Base-by-base conservation (phyloP, 169 alveolate species). In the Ichthyophthirius multifiliis region DNA sequence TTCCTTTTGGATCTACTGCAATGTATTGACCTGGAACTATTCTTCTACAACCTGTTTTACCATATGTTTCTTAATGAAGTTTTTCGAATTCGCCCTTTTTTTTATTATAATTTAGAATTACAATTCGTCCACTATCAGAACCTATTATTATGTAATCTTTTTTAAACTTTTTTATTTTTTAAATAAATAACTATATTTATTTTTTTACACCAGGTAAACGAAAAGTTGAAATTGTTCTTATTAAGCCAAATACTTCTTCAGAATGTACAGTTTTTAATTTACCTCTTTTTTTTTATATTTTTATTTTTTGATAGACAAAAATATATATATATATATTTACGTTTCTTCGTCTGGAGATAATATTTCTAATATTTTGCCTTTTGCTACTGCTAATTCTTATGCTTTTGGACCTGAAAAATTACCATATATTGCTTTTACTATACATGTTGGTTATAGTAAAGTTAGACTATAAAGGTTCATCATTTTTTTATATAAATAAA, bases 1-100 rank as follows among this genome's bases (percentile, higher is more conserved):
- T 94, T 15, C 99, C 99, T 90, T 97, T 98, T 6, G 99, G 99
- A 87, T 99, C 99, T 32, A 97, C 99, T 12, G 99, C 99, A 44
- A 99, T 86, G 93, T 97, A 98, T 84, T 98, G 99, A 0, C 99
- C 99, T 6, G 99, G 99, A 5, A 97, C 98, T 4, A 97, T 94
- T 41, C 99, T 83, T 37, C 99, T 86, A 47, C 95, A 95, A n/a
- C 89, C 99, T 15, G 99, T 95, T 84, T 98, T 98, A 1, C 99
- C 99, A 89, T 93, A 99, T 12, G 99, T 97, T 84, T 99, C 99
- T 81, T 97, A 94, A 82, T 98, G 99, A 27, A 98, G 96, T 65
- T 97, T 89, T 39, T 94, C 95, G 86, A 98, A 98, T 47, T 85
- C 89, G 62, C 93, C 91, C 71, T 90, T 94, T 35, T 90, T 94